A percentile compares a stretch with the other conserved stretches of the same genome.
Conservation (phyloP, 345 rosid species). For the Linum lewisii region DNA sequence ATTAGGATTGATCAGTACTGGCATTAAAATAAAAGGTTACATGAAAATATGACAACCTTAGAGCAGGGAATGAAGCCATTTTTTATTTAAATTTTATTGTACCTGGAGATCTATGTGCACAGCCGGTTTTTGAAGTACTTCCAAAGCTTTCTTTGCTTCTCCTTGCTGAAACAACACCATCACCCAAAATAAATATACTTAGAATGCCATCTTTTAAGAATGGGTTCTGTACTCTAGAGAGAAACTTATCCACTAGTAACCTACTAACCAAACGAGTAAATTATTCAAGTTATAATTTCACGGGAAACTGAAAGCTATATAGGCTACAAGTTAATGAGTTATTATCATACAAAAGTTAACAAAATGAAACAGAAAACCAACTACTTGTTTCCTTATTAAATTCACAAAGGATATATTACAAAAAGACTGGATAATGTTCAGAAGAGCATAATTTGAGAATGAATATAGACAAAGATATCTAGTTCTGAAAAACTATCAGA, state of each 20-base stretch:
- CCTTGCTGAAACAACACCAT: conserved; percentile 57
- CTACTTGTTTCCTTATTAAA: too few species aligned
- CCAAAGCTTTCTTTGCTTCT: conserved; percentile 90
- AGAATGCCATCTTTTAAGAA: not conserved
- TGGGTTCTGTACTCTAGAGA: not conserved
- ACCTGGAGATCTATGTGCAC: conserved; percentile 92
- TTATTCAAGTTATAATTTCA: too few species aligned
- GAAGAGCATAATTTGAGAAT: too few species aligned
- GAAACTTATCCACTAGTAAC: not conserved
- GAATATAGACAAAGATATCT: too few species aligned
- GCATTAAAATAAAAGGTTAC: conserved; percentile 11
- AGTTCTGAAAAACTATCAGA: too few species aligned
- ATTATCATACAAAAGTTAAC: too few species aligned
- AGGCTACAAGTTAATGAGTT: too few species aligned
- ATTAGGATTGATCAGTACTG: conserved; percentile 11
- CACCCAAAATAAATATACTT: not conserved
- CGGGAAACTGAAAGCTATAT: too few species aligned
- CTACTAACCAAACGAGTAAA: too few species aligned
- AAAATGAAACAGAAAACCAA: too few species aligned
- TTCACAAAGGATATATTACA: not conserved
- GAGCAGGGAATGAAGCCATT: not conserved
- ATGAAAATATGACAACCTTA: not conserved
- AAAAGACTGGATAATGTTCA: too few species aligned
- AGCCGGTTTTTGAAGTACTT: conserved; percentile 77
- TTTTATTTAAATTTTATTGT: not conserved